Conservation (phyloP, 176 grass and related monocot species). For the Rhipidocladum racemiflorum region DNA sequence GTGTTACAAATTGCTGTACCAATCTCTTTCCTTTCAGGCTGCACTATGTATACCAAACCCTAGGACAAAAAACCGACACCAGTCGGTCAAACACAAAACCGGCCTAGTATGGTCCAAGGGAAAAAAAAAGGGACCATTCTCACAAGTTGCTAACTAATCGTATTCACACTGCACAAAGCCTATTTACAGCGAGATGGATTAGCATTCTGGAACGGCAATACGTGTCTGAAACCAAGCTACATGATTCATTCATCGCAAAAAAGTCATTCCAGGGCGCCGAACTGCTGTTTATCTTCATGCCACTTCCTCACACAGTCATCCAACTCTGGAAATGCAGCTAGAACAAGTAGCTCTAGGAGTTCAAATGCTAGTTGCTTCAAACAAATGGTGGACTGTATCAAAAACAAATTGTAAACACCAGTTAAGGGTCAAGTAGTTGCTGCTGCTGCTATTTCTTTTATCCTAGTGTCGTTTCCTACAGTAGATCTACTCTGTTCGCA, state of each 20-base stretch:
- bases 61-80: background rate
- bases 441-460: background rate
- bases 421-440: background rate
- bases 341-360: constrained; percentile 79
- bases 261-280: background rate
- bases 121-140: background rate
- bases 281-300: constrained; percentile 63
- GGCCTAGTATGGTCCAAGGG: background rate
- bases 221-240: background rate
- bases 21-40: constrained; percentile 11
- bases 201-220: background rate
- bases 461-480: background rate
- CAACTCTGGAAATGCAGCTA: constrained; percentile 78
- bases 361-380: constrained; percentile 88
- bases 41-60: constrained; percentile 29
- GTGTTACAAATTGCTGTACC: background rate
- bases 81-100: background rate
- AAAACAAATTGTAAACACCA: constrained; percentile 22
- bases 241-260: background rate
- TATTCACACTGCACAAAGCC: constrained; percentile 49
- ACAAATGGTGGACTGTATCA: constrained; percentile 80
- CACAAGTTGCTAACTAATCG: constrained; percentile 21
- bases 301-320: constrained; percentile 59
- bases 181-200: constrained; percentile 40
- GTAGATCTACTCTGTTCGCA: background rate